A percentile compares a stretch with the other conserved stretches of the same genome.
These are phyloP conservation scores for Auriscalpium orientale DNA, from an alignment of 768 basidiomycete genomes.

Conservation along the genomic window DNA sequence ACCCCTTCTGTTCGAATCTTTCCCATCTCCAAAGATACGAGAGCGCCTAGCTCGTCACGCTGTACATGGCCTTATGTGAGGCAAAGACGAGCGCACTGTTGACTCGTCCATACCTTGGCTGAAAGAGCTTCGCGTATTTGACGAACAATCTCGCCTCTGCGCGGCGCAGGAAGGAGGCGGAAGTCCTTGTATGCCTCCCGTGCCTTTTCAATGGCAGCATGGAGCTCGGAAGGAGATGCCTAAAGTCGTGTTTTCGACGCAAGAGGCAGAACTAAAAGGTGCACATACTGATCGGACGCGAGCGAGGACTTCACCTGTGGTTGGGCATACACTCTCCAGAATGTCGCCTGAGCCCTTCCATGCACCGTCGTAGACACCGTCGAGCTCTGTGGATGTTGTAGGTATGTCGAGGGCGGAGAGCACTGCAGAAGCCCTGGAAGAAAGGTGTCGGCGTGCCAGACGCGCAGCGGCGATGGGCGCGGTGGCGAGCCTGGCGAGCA, in stretches of 20 bases:
- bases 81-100: constrained; percentile 8
- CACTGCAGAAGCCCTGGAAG: constrained; percentile 61
- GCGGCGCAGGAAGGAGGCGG: constrained; percentile 77
- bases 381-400: constrained; percentile 42
- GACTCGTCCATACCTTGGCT: constrained; percentile 46
- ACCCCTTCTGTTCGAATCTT: constrained; percentile 86
- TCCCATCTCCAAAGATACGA: constrained; percentile 86
- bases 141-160: constrained; percentile 79
- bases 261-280: background rate
- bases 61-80: constrained; percentile 22
- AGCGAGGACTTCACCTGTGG: constrained; percentile 81
- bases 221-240: constrained; percentile 70
- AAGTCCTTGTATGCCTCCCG: constrained; percentile 68
- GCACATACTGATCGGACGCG: constrained; percentile 59
- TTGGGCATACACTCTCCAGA: constrained; percentile 67
- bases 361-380: constrained; percentile 76
- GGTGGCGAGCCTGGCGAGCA: too few species aligned
- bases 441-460: constrained; percentile 37
- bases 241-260: constrained; percentile 16
- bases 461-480: too few species aligned
- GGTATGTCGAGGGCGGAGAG: constrained; percentile 59
- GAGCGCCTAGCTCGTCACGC: constrained; percentile 72
- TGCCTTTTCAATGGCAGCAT: constrained; percentile 57
- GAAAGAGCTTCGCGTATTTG: constrained; percentile 81
- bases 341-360: constrained; percentile 76